Evolutionary conservation across 345 rosid genomes (phyloP).

Genomic region (Turnera subulata): DNA sequence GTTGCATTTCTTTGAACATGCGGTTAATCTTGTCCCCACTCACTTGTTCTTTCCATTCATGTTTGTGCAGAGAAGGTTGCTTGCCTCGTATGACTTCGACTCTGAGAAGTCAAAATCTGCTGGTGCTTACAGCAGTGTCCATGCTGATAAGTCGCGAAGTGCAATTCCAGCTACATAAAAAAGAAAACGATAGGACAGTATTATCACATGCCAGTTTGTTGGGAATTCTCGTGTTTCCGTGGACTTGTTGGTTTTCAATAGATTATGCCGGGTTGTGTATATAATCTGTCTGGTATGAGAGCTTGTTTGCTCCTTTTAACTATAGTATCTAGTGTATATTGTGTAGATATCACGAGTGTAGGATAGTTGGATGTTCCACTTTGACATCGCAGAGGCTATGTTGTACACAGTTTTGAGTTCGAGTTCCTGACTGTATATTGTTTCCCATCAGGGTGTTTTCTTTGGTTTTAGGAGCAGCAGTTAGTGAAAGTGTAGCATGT

Average conservation of each 20-base stretch:
- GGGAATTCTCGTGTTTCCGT: not conserved
- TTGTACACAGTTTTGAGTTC: slow-evolving; percentile 35
- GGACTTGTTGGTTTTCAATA: too few species aligned
- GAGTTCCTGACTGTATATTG: not conserved
- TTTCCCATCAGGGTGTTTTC: not conserved
- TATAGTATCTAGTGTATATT: slow-evolving; percentile 6
- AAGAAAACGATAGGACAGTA: slow-evolving; percentile 3
- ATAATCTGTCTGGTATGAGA: not conserved
- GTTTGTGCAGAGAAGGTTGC: slow-evolving; percentile 39
- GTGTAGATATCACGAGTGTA: slow-evolving; percentile 7
- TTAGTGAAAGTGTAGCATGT: too few species aligned
- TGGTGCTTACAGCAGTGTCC: slow-evolving; percentile 1
- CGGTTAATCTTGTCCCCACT: not conserved
- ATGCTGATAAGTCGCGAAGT: slow-evolving; percentile 20
- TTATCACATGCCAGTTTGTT: not conserved
- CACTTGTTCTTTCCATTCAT: not conserved
- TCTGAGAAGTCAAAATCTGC: slow-evolving; percentile 21
- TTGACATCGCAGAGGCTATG: slow-evolving; percentile 18
- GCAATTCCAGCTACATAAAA: slow-evolving; percentile 28
- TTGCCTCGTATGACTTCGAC: slow-evolving; percentile 24
- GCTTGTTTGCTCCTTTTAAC: not conserved
- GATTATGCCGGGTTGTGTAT: not conserved
- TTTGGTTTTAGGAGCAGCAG: not conserved
- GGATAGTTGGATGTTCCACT: not conserved
- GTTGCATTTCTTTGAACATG: not conserved